Base-by-base conservation (phyloP, 2,329 filamentous ascomycete species). In the Arthroderma sp. region DNA sequence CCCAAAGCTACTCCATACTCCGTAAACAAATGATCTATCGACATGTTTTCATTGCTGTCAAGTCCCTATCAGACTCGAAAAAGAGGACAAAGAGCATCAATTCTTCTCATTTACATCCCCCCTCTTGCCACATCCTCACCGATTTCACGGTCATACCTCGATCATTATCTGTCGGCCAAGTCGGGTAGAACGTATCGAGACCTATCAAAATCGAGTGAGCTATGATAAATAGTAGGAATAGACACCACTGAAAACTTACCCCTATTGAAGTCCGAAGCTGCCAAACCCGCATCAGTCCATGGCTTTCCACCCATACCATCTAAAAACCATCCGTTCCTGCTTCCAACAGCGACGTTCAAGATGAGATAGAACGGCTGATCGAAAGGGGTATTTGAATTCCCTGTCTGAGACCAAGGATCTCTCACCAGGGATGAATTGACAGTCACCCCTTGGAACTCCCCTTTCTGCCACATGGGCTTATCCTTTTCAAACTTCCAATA, bases 281-380 rank as follows among this genome's bases (percentile, higher is more conserved):
- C 51, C n/a, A 42, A 36, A 11, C 55, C 54, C 2, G 44, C 58
- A 51, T 73, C 68, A 22, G 64, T 60, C 69, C 69, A 73, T 0
- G 70, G 69, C 53, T 73, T 73, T 31, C 56, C 56, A 11, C 63
- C 68, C 8, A 64, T 49, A 4, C 63, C 58, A 49, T 73, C 70
- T 59, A 56, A 52, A 53, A 73, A 74, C 60, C 66, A 74, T 10
- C 70, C 70, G 45, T 70, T 72, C 5, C 57, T 67, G 34, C 62
- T 58, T 1, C 72, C 72, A 31, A 74, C 69, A 0, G 71, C 71
- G 1, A 74, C 69, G 50, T 72, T 72, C 28, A 74, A 54, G 32
- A 74, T 68, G 10, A 75, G 59, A 49, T 70, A 73, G 51, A 75
- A 74, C 1, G 60, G 53, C 52, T 73, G 66, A 53, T 75, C 71